Conservation (phyloP, 106 monocot genomes). For the Gastrodia elata region DNA sequence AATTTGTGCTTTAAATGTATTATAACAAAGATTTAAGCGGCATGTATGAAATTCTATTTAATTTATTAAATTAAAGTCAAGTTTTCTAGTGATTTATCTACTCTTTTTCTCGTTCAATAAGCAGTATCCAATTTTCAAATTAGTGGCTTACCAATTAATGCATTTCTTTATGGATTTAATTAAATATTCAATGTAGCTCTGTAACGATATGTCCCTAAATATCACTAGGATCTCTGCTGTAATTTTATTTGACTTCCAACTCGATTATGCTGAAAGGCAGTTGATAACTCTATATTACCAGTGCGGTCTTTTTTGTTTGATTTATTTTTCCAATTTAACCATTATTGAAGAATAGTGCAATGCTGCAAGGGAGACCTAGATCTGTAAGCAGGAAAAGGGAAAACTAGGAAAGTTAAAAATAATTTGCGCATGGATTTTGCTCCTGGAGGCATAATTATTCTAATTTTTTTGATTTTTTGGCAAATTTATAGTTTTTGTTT, state of each 20-base stretch:
- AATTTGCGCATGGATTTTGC: no score
- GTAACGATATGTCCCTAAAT: background rate
- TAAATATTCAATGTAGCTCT: background rate
- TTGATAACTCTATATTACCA: background rate
- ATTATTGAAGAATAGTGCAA: background rate
- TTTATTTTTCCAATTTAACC: background rate
- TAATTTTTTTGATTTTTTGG: background rate
- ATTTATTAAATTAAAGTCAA: no score
- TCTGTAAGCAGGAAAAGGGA: background rate
- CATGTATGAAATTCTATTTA: no score
- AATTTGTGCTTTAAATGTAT: no score
- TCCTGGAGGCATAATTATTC: background rate
- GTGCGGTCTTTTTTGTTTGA: background rate
- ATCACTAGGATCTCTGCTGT: background rate
- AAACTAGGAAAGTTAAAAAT: background rate
- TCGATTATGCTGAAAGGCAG: background rate
- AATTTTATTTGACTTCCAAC: background rate
- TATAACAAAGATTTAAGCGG: no score
- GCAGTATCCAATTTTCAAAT: background rate
- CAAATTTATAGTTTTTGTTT: background rate
- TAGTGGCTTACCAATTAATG: background rate
- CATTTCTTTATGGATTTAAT: background rate
- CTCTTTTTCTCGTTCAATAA: no score
- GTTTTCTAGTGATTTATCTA: no score
- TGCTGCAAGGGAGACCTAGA: background rate